A percentile compares a stretch with the other conserved stretches of the same genome.
These are phyloP conservation scores for Aspergillus biplanus DNA, from an alignment of 495 filamentous ascomycete genomes.

Conservation along the genomic window DNA sequence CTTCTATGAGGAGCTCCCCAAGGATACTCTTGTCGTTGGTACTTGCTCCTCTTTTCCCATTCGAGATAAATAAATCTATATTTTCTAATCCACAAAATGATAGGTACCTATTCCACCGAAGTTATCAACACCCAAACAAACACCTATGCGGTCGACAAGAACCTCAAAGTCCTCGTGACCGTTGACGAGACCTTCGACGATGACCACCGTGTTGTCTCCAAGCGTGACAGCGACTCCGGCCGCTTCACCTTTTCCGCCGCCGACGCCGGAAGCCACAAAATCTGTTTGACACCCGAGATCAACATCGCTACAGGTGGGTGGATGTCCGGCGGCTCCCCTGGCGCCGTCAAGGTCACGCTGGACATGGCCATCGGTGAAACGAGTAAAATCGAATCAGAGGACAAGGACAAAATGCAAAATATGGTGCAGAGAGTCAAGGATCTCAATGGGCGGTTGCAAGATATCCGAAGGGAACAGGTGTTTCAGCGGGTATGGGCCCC, in stretches of 20 bases:
- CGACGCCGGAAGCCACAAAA: conserved; percentile 88
- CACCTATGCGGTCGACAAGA: conserved; percentile 68
- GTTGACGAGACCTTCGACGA: conserved; percentile 98
- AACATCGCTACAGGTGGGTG: conserved; percentile 64
- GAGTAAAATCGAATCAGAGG: conserved; percentile 88
- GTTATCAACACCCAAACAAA: conserved; percentile 68
- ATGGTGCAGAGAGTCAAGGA: conserved; percentile 89
- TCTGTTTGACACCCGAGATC: conserved; percentile 87
- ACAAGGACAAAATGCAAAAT: conserved; percentile 92
- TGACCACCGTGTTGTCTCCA: conserved; percentile 91
- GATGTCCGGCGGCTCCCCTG: conserved; percentile 67
- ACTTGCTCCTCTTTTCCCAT: conserved; percentile 28
- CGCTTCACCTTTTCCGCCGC: conserved; percentile 96
- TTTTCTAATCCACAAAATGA: conserved; percentile 5
- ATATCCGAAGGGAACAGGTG: conserved; percentile 92
- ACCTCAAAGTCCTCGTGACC: conserved; percentile 82
- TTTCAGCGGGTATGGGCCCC: conserved; percentile 81
- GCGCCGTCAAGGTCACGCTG: conserved; percentile 79
- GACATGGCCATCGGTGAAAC: conserved; percentile 97
- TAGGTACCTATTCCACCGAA: conserved; percentile 83
- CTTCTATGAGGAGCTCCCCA: conserved; percentile 98
- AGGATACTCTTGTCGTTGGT: conserved; percentile 96
- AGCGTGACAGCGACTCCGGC: conserved; percentile 74
- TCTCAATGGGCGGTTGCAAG: conserved; percentile 82
- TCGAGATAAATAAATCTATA: background rate